Conservation (phyloP, 257 asterid genomes). For the Fraxinus cuspidata region DNA sequence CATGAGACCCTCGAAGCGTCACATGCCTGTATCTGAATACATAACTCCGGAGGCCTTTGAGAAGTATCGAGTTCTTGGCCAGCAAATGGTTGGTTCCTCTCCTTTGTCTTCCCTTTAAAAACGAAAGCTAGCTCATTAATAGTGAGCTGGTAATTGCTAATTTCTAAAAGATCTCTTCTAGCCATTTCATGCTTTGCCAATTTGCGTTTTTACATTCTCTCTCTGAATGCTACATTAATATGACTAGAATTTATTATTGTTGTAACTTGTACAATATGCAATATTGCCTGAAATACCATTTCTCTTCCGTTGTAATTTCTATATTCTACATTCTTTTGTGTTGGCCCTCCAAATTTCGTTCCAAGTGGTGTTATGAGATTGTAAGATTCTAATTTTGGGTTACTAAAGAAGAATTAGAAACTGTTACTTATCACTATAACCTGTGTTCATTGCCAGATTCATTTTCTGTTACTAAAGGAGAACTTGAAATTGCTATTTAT, state of each 20-base stretch:
- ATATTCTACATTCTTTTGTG: background rate
- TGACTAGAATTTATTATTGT: background rate
- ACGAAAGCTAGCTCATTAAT: background rate
- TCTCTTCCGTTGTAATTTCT: conserved; percentile 12
- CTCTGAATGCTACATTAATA: background rate
- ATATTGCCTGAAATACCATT: background rate
- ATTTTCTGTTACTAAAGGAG: background rate
- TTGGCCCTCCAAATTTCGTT: background rate
- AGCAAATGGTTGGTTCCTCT: conserved; percentile 71
- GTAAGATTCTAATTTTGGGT: background rate
- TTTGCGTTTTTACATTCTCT: background rate
- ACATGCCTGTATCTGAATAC: conserved; percentile 92
- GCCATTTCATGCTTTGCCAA: conserved; percentile 2
- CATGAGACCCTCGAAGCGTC: conserved; percentile 99
- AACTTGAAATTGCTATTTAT: background rate
- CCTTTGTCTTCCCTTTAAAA: conserved; percentile 21
- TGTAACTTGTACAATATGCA: background rate
- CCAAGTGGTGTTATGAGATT: background rate
- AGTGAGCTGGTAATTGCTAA: background rate
- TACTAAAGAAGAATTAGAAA: conserved; percentile 1
- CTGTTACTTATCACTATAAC: background rate
- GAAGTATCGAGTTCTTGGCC: conserved; percentile 80
- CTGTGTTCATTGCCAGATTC: background rate
- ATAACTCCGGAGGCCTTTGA: conserved; percentile 97
- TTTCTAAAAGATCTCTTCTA: background rate